phyloP scores from a whole-genome alignment of 352 stramenopile genomes.

The Globisporangium emineosum region DNA sequence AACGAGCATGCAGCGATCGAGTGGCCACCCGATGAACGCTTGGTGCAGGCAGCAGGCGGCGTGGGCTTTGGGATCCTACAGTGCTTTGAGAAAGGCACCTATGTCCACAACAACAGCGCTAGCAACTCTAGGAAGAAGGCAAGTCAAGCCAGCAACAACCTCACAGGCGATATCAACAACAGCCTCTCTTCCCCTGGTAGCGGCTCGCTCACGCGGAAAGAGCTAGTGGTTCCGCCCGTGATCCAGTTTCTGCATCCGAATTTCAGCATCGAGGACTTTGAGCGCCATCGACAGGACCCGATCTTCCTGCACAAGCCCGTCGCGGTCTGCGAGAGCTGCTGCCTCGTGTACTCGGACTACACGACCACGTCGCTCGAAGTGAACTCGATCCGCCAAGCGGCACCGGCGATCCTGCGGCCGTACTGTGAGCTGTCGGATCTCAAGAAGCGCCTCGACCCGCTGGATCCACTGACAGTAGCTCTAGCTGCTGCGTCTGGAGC shows the following conservation, averaged over 20 bases:
- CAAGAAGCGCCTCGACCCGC: slow-evolving; percentile 34
- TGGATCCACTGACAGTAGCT: slow-evolving; percentile 29
- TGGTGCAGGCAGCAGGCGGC: slow-evolving; percentile 88
- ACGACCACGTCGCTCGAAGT: slow-evolving; percentile 64
- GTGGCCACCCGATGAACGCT: slow-evolving; percentile 87
- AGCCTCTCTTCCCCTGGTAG: background rate
- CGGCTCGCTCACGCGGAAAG: slow-evolving; percentile 26
- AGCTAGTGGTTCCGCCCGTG: slow-evolving; percentile 90
- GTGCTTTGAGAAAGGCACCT: slow-evolving; percentile 27
- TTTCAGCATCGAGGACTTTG: slow-evolving; percentile 81
- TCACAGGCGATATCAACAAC: background rate
- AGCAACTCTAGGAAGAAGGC: slow-evolving; percentile 13
- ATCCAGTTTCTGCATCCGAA: slow-evolving; percentile 89
- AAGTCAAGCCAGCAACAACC: slow-evolving; percentile 3
- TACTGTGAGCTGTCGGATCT: slow-evolving; percentile 50
- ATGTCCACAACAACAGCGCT: slow-evolving; percentile 8
- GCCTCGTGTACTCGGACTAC: slow-evolving; percentile 92
- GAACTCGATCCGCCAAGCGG: slow-evolving; percentile 61
- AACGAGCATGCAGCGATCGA: slow-evolving; percentile 51
- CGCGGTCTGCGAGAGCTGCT: slow-evolving; percentile 91
- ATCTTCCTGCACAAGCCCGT: slow-evolving; percentile 94
- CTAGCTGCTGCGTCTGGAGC: slow-evolving; percentile 2
- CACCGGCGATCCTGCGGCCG: slow-evolving; percentile 63
- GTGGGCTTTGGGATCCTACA: slow-evolving; percentile 91
- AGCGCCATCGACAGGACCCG: slow-evolving; percentile 87